These are phyloP conservation scores for Tuber microsphaerosporum DNA, from an alignment of 495 filamentous ascomycete genomes.

Conservation along the genomic window DNA sequence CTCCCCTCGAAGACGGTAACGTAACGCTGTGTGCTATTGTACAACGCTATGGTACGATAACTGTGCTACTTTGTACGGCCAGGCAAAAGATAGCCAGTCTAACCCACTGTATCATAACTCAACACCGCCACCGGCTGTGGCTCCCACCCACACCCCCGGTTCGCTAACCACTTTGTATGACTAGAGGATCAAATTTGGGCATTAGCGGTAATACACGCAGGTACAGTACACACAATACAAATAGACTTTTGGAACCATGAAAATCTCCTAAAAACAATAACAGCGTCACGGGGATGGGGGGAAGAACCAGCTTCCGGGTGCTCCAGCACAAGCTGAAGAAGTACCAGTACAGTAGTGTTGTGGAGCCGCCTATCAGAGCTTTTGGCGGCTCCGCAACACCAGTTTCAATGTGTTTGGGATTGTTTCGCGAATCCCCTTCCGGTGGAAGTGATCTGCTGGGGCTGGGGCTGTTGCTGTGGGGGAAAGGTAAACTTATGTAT, in stretches of 20 bases:
- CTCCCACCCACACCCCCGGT: background rate
- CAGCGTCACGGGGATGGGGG: background rate
- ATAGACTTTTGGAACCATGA: background rate
- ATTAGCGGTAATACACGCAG: background rate
- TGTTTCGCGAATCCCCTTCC: background rate
- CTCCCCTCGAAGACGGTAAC: too few species aligned
- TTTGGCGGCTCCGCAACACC: background rate
- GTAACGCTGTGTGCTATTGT: background rate
- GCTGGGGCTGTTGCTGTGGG: too few species aligned
- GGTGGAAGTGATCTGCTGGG: background rate
- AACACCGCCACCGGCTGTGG: too few species aligned
- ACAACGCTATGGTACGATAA: background rate
- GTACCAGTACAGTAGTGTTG: background rate
- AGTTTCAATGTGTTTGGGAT: background rate
- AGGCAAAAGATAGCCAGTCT: background rate
- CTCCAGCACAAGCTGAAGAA: background rate
- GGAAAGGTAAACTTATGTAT: too few species aligned
- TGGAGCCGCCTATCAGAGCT: background rate
- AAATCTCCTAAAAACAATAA: background rate
- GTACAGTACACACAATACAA: background rate
- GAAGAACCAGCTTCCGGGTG: too few species aligned
- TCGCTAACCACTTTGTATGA: background rate
- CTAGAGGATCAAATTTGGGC: background rate
- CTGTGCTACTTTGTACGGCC: background rate
- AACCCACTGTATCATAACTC: background rate